These are phyloP conservation scores for Ceratocystis albifundus DNA, from an alignment of 2,329 filamentous ascomycete genomes.

Conservation along the genomic window DNA sequence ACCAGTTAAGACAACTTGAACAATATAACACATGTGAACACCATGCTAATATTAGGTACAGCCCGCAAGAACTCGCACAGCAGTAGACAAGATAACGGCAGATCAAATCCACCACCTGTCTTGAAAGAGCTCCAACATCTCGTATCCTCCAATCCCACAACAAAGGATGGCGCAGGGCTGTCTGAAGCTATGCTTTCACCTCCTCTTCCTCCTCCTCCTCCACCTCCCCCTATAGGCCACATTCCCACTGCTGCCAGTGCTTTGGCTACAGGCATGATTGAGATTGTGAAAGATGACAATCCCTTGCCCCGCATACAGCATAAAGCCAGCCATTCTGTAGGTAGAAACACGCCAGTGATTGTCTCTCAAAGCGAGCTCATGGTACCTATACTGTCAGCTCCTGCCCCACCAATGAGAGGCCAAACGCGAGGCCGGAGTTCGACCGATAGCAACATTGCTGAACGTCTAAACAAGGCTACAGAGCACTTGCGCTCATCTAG, in stretches of 20 bases:
- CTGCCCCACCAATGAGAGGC: constrained; percentile 35
- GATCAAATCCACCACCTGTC: constrained; percentile 38
- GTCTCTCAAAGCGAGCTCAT: constrained; percentile 35
- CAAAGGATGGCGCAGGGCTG: neutral
- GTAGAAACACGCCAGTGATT: constrained; percentile 25
- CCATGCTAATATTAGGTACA: constrained; percentile 6
- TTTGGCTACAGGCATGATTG: constrained; percentile 46
- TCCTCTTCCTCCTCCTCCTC: constrained; percentile 52
- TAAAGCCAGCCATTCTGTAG: neutral
- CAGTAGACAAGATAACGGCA: constrained; percentile 10
- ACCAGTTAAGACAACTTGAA: neutral
- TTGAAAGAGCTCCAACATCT: constrained; percentile 53
- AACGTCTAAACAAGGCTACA: constrained; percentile 45
- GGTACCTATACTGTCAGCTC: constrained; percentile 38
- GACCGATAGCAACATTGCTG: constrained; percentile 39
- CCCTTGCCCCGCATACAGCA: constrained; percentile 20
- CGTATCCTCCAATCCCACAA: neutral
- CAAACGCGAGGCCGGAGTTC: constrained; percentile 49
- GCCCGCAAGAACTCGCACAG: constrained; percentile 18
- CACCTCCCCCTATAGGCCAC: constrained; percentile 40
- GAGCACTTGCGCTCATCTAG: constrained; percentile 51
- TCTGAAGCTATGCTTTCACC: constrained; percentile 41
- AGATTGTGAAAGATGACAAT: constrained; percentile 55
- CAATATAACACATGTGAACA: neutral
- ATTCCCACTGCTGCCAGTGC: constrained; percentile 33